Base-by-base conservation (phyloP, 192 early-diverging fungal species). In the Gorgonomyces haynaldii region DNA sequence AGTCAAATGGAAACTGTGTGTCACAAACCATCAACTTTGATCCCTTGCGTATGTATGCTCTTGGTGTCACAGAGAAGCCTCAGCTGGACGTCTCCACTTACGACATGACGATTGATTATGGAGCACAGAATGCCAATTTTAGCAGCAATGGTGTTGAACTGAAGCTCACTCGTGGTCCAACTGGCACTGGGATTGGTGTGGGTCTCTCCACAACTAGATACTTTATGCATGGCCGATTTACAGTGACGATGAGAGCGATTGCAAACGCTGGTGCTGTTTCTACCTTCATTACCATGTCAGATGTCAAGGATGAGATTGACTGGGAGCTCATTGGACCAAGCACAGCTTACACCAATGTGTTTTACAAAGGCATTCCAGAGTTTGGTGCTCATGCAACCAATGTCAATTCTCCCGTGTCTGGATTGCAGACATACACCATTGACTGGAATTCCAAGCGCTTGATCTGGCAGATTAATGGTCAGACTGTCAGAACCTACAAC, bases 221-320 rank as follows among this genome's bases (percentile, higher is more conserved):
- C 17, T 4, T 25, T 19, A 12, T 9, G 37, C n/a, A 46, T 25
- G 45, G 6, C 5, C 4, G n/a, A n/a, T 9, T 46, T 10, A 22
- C 45, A 12, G 45, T 42, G 19, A 46, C 4, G 15, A 22, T 46
- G 26, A 17, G 10, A 12, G 45, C 45, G 13, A 29, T 29, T 20
- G 29, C 45, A 4, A n/a, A 8, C 9, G 7, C 37, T 19, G 30
- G 30, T 31, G 30, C n/a, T n/a, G 37, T 46, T 20, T 9, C 45
- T 9, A 29, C 45, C 9, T 46, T 46, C n/a, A 46, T 46, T 41
- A 46, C 45, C 26, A 46, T 46, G 45, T 46, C 45, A 7, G 19
- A 19, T 25, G 9, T 7, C 9, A n/a, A n/a, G 0, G 45, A 46
- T 46, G 45, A 46, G n/a, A 46, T 46, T n/a, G 45, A 46, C 19